These are phyloP conservation scores for Pugionium cornutum DNA, from an alignment of 345 rosid species.

Conservation along the genomic window DNA sequence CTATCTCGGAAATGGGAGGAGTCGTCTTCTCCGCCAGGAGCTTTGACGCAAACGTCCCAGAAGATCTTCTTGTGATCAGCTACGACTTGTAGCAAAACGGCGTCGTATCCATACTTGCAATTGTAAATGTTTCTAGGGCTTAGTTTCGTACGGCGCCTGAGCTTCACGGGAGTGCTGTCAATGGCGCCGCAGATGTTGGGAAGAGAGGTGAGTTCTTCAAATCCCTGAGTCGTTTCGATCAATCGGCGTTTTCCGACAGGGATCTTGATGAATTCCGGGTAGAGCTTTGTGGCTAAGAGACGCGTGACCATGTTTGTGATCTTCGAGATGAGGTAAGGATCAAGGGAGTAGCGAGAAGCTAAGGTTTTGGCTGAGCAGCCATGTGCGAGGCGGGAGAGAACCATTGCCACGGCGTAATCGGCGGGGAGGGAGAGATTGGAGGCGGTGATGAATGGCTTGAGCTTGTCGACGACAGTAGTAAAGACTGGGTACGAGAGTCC, in stretches of 20 bases:
- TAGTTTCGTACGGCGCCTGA: conserved; percentile 46
- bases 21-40: conserved; percentile 84
- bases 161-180: conserved; percentile 75
- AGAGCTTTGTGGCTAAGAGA: conserved; percentile 81
- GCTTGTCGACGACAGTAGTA: conserved; percentile 86
- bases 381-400: conserved; percentile 80
- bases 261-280: conserved; percentile 89
- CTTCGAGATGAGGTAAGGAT: conserved; percentile 88
- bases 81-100: conserved; percentile 84
- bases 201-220: conserved; percentile 84
- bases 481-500: conserved; percentile 90
- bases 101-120: conserved; percentile 68
- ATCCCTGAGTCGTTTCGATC: conserved; percentile 83
- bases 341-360: conserved; percentile 74
- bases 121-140: conserved; percentile 48
- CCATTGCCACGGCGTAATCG: conserved; percentile 95
- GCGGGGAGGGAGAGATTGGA: conserved; percentile 92
- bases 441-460: conserved; percentile 80
- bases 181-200: conserved; percentile 94
- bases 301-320: conserved; percentile 96
- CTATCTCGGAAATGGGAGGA: conserved; percentile 85
- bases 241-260: conserved; percentile 80
- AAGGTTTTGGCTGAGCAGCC: conserved; percentile 75
- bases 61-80: conserved; percentile 91
- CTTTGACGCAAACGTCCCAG: conserved; percentile 96